Base-by-base conservation (phyloP, 2,329 filamentous ascomycete genomes). In the Alternaria novae-zelandiae region DNA sequence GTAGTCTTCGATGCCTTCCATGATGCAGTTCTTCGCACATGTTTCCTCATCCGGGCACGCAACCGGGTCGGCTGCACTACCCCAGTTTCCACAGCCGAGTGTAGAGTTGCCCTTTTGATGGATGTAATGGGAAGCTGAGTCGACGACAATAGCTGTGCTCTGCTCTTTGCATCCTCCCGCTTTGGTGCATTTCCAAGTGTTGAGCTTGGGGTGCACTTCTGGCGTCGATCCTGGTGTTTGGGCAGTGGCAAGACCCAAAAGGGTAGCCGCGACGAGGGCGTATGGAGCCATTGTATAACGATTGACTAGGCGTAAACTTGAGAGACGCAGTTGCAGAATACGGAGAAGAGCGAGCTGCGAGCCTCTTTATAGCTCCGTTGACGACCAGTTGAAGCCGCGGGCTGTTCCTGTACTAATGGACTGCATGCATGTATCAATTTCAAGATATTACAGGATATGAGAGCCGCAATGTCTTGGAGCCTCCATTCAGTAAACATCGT, bases 1-100 rank as follows among this genome's bases (percentile, higher is more conserved):
- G 73, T 89, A 89, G 78, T 87, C 70, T 17, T 57, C 79, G 54
- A 86, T 86, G 57, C 86, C 86, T 32, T 88, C 85, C 23, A 88
- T 72, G 51, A 86, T 84, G 71, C 87, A 89, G 76, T 87, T 87
- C 43, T 79, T 66, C 12, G 86, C 86, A 69, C 87, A 89, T 3
- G 79, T 80, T 64, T 74, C 75, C 70, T 84, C 78, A 65, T 83
- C 81, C 3, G 82, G 80, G 77, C 86, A 88, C 32, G 83, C 79
- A 21, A 79, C 78, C 7, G 78, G 65, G 71, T 87, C 82, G 7
- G 76, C 58, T 2, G 56, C 65, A 17, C 55, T 72, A 13, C 75
- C 74, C 68, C 71, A 78, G 63, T 74, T 73, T 41, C 75, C 73
- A 59, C 80, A 82, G 6, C 75, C 75, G 9, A 68, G 67, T 6